Base-by-base conservation (phyloP, 1,284 basidiomycete species). In the Ustilago tritici region DNA sequence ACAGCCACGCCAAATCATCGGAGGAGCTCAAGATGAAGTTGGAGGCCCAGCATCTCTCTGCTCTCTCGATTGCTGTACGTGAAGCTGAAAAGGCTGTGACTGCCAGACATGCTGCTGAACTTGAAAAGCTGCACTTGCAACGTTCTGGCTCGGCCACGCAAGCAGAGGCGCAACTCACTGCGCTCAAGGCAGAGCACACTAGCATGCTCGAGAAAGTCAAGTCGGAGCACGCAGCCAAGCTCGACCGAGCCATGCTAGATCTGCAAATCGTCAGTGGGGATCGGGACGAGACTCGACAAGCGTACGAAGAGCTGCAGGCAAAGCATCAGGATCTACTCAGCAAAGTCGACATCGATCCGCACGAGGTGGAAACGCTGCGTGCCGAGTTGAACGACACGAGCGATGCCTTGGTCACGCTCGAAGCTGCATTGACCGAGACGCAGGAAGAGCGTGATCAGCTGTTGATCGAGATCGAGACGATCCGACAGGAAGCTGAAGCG, bases 311-410 rank as follows among this genome's bases (percentile, higher is more conserved):
- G 57, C 70, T 82, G 56, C 62, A 78, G 28, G 63, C 54, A 36
- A 70, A 67, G 63, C 75, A 80, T 57, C 52, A 65, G 49, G 70
- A 72, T 9, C 53, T 74, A 41, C 58, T 79, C n/a, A 56, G 65
- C 50, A 70, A 69, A 67, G 11, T 64, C 7, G 75, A 77, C 34
- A 60, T 81, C 17, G 80, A 83, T 47, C 80, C 76, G 9, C 75
- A 79, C 52, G 89, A 91, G 79, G 91, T 93, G 79, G 90, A 90
- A 28, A 92, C 91, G 4, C 91, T 92, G 76, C 91, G 90, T 1
- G 65, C 64, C 7, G 86, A 87, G 65, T 68, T 87, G 46, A 80
- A 85, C 63, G 83, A 86, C 36, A 81, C 87, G 4, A 82, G 84
- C 47, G 84, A 86, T 50, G 83, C 85, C 0, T 78, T 87, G 6